Evolutionary conservation across 345 rosid species (phyloP), one percentile per base, ranked within the genome.

Genomic region (Eucalyptus sp.): DNA sequence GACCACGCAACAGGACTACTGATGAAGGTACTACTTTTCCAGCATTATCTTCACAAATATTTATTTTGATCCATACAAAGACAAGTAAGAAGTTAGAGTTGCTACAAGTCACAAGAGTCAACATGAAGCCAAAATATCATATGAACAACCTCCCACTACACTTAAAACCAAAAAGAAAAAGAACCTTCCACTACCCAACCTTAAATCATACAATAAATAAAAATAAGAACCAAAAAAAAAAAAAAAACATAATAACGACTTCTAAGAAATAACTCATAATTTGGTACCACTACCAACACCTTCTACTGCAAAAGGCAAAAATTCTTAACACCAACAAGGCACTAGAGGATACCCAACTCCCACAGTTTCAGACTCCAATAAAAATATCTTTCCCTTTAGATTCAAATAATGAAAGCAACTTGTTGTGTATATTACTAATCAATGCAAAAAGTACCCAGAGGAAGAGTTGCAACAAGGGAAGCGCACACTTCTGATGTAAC

Each of bases 391-490:
- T 56, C 12, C 62, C 27, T 8, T 56, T 5, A 56, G 29, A 22
- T 56, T 56, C 62, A 50, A 33, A 24, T 46, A 50, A 49, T 20
- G 18, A 83, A 83, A 83, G 86, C 29, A 56, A 50, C 51, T 25
- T 37, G 3, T 83, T 18, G 50, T 12, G 14, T 33, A 54, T 43
- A 44, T 9, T 4, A 33, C n/a, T 56, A 51, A 91, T 24, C 51
- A 76, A 92, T 52, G 62, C 87, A 87, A 52, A 52, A 64, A 37
- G 90, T 94, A 97, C 99, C 99, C 91, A 95, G 89, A 89, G 98
- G 96, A 91, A 97, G 98, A 56, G 98, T 94, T 88, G 98, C 99
- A 88, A 97, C 94, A 88, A 97, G 98, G n/a, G 98, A 98, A 90
- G 99, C 98, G 87, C 95, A 93, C 54, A 90, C 90, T 90, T 96